Evolutionary conservation across 495 filamentous ascomycete species (phyloP), one percentile per base, ranked within the genome.

Genomic region (Trichocladium uniseriatum): DNA sequence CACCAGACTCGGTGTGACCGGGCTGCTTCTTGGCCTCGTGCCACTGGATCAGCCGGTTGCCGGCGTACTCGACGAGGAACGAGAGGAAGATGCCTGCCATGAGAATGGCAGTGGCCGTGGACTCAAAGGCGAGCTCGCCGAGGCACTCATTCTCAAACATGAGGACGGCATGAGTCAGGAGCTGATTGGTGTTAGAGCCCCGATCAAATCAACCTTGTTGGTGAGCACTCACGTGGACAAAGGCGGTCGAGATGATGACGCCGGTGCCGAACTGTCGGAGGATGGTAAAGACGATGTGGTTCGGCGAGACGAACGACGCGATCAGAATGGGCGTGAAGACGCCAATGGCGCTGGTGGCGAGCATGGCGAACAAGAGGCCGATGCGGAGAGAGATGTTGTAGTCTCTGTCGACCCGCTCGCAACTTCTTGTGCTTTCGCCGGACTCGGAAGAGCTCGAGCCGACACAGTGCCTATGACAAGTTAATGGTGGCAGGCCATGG

Each of bases 201-300:
- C n/a, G n/a, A n/a, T n/a, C 24, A 8, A 3, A 39, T 5, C 14
- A 11, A 5, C 22, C n/a, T 11, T 21, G n/a, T n/a, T n/a, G n/a
- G n/a, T n/a, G 24, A 45, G 32, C 4, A 50, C 72, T 61, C 21
- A 29, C 29, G 31, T 39, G 22, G 27, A 10, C 18, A 10, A 44
- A 0, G 2, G 38, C 34, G 6, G 15, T 20, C n/a, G 32, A 72
- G 38, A 87, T 71, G 49, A 88, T 80, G 18, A 87, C 77, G 2
- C 84, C 84, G 0, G 84, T 86, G 6, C 84, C 84, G 48, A 88
- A 87, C 49, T 88, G 83, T 54, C 83, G 79, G 22, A 84, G 68
- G 11, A 76, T 55, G 15, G 75, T 72, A 40, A 77, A 74, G 29
- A 75, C 66, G 43, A 50, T 15, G 52, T 50, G 48, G 5, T 19